phyloP scores from a whole-genome alignment of 1,139 yeast genomes.

The Diutina rugosa region DNA sequence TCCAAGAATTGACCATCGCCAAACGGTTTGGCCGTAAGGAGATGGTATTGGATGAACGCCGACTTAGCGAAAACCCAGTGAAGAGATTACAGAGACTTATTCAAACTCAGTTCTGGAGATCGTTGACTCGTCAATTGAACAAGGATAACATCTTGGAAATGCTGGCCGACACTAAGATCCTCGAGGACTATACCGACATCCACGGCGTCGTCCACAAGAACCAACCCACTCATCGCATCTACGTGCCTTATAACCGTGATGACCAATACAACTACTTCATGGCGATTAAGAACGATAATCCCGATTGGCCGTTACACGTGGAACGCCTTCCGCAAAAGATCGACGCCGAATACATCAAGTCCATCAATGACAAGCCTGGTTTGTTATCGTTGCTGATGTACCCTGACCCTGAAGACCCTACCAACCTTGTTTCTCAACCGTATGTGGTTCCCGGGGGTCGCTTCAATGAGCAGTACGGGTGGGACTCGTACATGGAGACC shows the following conservation, averaged over 20 bases:
- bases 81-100: slow-evolving; percentile 64
- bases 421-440: slow-evolving; percentile 53
- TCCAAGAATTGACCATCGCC: slow-evolving; percentile 86
- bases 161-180: slow-evolving; percentile 71
- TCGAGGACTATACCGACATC: slow-evolving; percentile 34
- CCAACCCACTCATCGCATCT: slow-evolving; percentile 53
- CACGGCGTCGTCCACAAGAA: slow-evolving; percentile 17
- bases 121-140: slow-evolving; percentile 62
- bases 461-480: slow-evolving; percentile 91
- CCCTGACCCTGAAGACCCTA: slow-evolving; percentile 35
- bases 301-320: slow-evolving; percentile 57
- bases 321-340: slow-evolving; percentile 51
- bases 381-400: slow-evolving; percentile 68
- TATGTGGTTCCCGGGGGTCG: slow-evolving; percentile 97
- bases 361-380: slow-evolving; percentile 78
- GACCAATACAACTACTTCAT: slow-evolving; percentile 67
- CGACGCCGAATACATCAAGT: slow-evolving; percentile 61
- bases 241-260: slow-evolving; percentile 55
- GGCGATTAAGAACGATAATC: slow-evolving; percentile 38
- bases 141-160: slow-evolving; percentile 50
- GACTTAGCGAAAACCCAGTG: slow-evolving; percentile 84
- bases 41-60: slow-evolving; percentile 68
- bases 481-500: slow-evolving; percentile 95
- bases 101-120: slow-evolving; percentile 69
- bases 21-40: slow-evolving; percentile 66